These are phyloP conservation scores for Ballota nigra DNA, from an alignment of 257 asterid genomes.

Conservation along the genomic window DNA sequence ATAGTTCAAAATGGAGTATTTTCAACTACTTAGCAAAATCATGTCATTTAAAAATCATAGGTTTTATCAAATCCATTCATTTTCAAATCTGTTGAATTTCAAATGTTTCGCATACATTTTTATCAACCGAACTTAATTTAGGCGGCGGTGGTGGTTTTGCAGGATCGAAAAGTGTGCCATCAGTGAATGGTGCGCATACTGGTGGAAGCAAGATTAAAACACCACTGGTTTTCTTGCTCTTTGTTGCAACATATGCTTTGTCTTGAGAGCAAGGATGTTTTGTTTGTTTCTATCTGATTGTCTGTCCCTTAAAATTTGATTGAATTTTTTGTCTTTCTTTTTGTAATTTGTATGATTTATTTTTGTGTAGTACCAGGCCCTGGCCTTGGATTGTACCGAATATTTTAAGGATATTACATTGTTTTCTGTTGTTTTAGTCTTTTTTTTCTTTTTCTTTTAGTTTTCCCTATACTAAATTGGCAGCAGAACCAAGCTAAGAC, in stretches of 20 bases:
- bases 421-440: neutral
- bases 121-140: no score
- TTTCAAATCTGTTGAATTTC: no score
- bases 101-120: no score
- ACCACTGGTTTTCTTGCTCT: slow-evolving; percentile 27
- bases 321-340: neutral
- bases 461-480: no score
- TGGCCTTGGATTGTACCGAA: neutral
- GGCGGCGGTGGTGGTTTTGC: no score
- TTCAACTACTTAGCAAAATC: no score
- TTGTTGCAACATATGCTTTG: slow-evolving; percentile 29
- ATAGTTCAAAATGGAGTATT: no score
- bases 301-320: neutral
- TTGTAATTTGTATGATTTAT: neutral
- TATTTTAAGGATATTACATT: slow-evolving; percentile 14
- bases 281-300: no score
- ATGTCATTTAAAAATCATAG: no score
- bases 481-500: no score
- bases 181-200: slow-evolving; percentile 29
- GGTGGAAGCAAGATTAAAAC: slow-evolving; percentile 28
- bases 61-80: no score
- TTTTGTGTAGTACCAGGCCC: neutral
- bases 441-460: no score
- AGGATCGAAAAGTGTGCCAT: slow-evolving; percentile 47
- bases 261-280: slow-evolving; percentile 25